These are phyloP conservation scores for Sclerotinia sclerotiorum DNA, from an alignment of 2,329 filamentous ascomycete species.

Conservation along the genomic window DNA sequence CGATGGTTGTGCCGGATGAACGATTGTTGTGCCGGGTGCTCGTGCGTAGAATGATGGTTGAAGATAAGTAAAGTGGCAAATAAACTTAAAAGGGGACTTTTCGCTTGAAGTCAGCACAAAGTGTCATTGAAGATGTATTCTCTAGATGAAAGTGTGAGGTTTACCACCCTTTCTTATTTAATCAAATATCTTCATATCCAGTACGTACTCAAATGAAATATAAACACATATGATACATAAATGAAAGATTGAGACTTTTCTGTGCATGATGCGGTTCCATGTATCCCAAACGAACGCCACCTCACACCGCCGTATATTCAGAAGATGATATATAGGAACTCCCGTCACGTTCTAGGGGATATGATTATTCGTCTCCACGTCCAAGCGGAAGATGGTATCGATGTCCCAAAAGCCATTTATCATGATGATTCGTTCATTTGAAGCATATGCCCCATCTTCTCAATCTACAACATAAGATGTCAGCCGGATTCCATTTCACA, in stretches of 20 bases:
- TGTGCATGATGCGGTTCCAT: constrained; percentile 11
- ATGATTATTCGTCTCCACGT: neutral
- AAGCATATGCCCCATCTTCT: constrained; percentile 84
- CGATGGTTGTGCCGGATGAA: too few species aligned
- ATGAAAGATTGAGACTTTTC: constrained; percentile 1
- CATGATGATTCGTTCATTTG: constrained; percentile 47
- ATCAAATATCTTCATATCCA: neutral
- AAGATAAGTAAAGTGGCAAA: neutral
- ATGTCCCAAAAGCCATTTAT: constrained; percentile 2
- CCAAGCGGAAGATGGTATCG: neutral
- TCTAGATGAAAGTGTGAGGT: neutral
- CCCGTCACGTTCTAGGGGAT: neutral
- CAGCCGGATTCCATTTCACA: neutral
- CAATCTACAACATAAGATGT: constrained; percentile 57
- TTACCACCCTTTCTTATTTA: neutral
- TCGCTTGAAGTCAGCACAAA: constrained; percentile 3
- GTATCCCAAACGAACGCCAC: constrained; percentile 11
- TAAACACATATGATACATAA: constrained; percentile 2
- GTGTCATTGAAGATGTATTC: neutral
- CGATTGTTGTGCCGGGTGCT: neutral
- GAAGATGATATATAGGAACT: neutral
- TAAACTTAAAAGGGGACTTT: neutral
- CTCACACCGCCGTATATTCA: neutral
- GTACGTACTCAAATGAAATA: neutral
- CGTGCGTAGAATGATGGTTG: neutral